Evolutionary conservation across 495 filamentous ascomycete genomes (phyloP), one percentile per base, ranked within the genome.

Genomic region (Antarctomyces pellizariae): DNA sequence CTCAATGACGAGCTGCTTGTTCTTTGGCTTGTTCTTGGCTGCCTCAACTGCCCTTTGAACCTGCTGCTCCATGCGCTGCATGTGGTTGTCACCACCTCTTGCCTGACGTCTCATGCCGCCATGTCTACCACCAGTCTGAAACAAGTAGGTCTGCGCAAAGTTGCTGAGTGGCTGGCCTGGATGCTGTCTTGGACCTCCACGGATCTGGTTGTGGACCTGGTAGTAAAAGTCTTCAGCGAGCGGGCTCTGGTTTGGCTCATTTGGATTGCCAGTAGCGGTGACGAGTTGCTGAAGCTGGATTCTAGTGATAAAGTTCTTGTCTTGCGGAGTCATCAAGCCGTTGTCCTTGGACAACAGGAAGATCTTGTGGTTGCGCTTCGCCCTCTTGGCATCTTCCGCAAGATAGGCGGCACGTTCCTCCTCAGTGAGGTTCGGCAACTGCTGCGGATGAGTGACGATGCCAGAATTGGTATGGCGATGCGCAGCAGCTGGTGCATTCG

Each of bases 51-150:
- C 86, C 18, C 86, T 72, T 43, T 90, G 82, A 13, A 99, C 86
- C 45, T 99, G 86, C 42, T 95, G 89, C 48, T 99, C 82, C 86
- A 99, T 99, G 14, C 86, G 68, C 42, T 93, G 86, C 60, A 95
- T 73, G 44, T 99, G 86, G 40, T 92, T 95, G 46, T 99, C 84
- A 2, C 64, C 67, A 3, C 78, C 83, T 16, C 75, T 62, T 35
- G 63, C 61, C 27, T 84, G 68, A 30, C 80, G 59, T 35, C 76
- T 55, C 39, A 59, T 54, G 19, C 69, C 65, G 20, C 75, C 75
- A 36, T 73, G 58, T 12, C 79, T 69, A 33, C 71, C 71, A 9
- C 77, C 82, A 2, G 78, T 91, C 47, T 90, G 78, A 45, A 89
- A 84, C 2, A 99, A 57, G 45, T 99, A 99, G 0, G 86, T 99